Evolutionary conservation across 768 basidiomycete genomes (phyloP), one percentile per base, ranked within the genome.

Genomic region (Boletus speciosus): DNA sequence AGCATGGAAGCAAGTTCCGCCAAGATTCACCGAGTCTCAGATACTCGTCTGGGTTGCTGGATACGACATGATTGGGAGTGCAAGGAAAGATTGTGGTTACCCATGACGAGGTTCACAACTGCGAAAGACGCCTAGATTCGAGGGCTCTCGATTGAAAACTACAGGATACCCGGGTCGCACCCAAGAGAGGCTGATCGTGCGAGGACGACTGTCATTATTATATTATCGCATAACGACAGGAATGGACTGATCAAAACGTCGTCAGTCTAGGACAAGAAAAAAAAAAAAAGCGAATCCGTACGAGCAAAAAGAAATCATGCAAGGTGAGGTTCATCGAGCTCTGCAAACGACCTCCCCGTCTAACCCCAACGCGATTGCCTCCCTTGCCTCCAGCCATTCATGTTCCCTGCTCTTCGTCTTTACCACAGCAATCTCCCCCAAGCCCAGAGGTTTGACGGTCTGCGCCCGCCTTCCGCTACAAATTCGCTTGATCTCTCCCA

Each of bases 371-470:
- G 83, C 76, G 64, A 96, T 70, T 6, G 96, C 96, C 71, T 99
- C 95, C 69, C 95, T 78, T 6, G 93, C 95, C 69, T 99, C 96
- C 63, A 97, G 60, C 85, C 90, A 98, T 66, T 88, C 85, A 56
- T 88, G 75, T 66, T 88, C 84, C 73, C 74, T 82, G 62, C 77
- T 79, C 60, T 77, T 78, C 47, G 88, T 93, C 71, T 76, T 80
- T 16, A 99, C 83, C 10, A 98, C 82, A 21, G 90, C 89, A 59
- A 98, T 83, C 75, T 99, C 97, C 16, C 97, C 95, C 78, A 98
- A 82, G 0, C 88, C 86, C 50, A 98, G 75, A 0, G 95, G 93
- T 55, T 83, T 83, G 12, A 97, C 80, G 10, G 82, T 85, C 67
- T 90, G 84, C 8, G 87, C 90, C 53, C 93, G 76, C 51, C 90